A percentile compares a stretch with the other conserved stretches of the same genome.
Evolutionary conservation across 495 filamentous ascomycete genomes (phyloP).

Genomic region (Chlorociboria aeruginascens): DNA sequence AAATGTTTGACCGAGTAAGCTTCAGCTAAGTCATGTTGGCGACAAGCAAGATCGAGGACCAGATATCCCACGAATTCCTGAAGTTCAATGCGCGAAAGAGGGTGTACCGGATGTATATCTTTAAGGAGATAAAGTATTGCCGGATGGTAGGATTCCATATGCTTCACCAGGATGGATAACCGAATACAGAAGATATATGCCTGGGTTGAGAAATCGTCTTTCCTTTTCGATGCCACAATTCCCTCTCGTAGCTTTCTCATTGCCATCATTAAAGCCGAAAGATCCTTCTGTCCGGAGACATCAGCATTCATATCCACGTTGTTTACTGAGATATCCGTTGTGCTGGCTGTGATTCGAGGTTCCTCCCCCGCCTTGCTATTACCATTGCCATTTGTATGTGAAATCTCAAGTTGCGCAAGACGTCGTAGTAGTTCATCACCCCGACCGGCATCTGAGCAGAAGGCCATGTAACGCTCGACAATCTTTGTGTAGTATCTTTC

Average conservation of each 20-base stretch:
- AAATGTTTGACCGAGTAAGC: constrained; percentile 52
- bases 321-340: background rate
- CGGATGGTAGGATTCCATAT: constrained; percentile 81
- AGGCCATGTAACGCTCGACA: constrained; percentile 72
- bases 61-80: constrained; percentile 70
- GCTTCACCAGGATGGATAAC: constrained; percentile 62
- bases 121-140: constrained; percentile 69
- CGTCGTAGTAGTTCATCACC: constrained; percentile 58
- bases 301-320: constrained; percentile 11
- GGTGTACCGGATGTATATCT: constrained; percentile 49
- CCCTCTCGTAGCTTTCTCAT: constrained; percentile 89
- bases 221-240: constrained; percentile 58
- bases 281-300: constrained; percentile 19
- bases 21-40: constrained; percentile 58
- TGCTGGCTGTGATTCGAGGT: background rate
- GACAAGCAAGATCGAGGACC: constrained; percentile 80
- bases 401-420: constrained; percentile 52
- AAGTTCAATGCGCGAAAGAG: constrained; percentile 53
- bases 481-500: constrained; percentile 79
- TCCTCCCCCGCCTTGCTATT: background rate
- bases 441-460: constrained; percentile 58
- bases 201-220: constrained; percentile 55
- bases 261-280: constrained; percentile 44
- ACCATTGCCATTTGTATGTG: background rate
- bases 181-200: constrained; percentile 75